Percentiles rank a stretch among this genome's conserved stretches.
Evolutionary conservation across 75 land plant species (phyloP).

Genomic region (Picea glauca): DNA sequence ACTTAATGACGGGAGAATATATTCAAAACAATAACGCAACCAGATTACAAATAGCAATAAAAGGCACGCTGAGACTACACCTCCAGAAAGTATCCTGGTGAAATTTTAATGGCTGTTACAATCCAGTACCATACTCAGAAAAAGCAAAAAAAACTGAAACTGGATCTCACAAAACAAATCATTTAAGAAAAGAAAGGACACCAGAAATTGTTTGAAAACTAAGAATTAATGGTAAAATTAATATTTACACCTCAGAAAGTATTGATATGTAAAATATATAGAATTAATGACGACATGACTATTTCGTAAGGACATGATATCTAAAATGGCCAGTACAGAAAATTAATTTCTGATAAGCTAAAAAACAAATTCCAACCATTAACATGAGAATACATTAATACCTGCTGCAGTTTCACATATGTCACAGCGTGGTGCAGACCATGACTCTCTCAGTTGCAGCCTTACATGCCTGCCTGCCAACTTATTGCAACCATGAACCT

Average conservation of each 20-base stretch:
- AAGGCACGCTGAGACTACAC: too few species aligned
- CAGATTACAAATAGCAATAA: too few species aligned
- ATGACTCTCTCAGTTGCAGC: constrained; percentile 74
- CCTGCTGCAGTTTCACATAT: constrained; percentile 96
- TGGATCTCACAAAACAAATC: too few species aligned
- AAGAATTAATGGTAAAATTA: neutral
- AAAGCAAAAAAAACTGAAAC: too few species aligned
- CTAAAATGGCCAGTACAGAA: neutral
- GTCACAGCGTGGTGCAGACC: constrained; percentile 80
- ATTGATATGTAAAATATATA: neutral
- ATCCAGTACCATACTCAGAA: too few species aligned
- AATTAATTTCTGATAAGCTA: neutral
- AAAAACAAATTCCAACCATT: neutral
- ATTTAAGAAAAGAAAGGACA: too few species aligned
- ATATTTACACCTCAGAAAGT: neutral
- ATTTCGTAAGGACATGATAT: neutral
- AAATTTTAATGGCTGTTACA: too few species aligned
- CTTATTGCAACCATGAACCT: constrained; percentile 54
- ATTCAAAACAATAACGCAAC: too few species aligned
- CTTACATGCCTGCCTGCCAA: constrained; percentile 72
- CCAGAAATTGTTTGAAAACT: neutral
- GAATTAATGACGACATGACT: neutral
- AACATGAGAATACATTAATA: constrained; percentile 18
- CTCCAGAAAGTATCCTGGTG: too few species aligned
- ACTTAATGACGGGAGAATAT: too few species aligned